Conservation (phyloP, 1,284 basidiomycete species). For the Peniophora sp. region DNA sequence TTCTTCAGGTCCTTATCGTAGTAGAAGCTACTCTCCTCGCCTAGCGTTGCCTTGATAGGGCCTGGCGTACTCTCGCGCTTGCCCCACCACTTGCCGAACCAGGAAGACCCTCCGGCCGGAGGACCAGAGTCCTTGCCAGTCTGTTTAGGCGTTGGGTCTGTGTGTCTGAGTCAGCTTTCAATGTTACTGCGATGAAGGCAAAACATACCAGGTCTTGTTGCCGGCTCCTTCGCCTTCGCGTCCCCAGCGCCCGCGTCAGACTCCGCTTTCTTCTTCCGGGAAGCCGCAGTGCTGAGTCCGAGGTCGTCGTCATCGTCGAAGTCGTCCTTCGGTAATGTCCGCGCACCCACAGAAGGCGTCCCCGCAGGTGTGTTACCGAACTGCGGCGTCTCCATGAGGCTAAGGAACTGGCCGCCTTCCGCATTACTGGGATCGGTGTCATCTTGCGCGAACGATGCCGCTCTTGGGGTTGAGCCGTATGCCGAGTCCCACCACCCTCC, state of each 20-base stretch:
- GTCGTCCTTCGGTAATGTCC: slow-evolving; percentile 21
- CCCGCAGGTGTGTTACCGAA: slow-evolving; percentile 29
- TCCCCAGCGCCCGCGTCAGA: slow-evolving; percentile 8
- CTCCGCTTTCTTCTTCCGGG: slow-evolving; percentile 9
- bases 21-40: slow-evolving; percentile 87
- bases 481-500: slow-evolving; percentile 60
- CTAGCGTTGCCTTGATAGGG: slow-evolving; percentile 86
- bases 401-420: slow-evolving; percentile 47
- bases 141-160: slow-evolving; percentile 22
- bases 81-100: slow-evolving; percentile 78
- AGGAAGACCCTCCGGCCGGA: slow-evolving; percentile 36
- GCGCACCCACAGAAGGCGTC: slow-evolving; percentile 14
- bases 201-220: slow-evolving; percentile 22
- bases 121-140: slow-evolving; percentile 18
- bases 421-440: slow-evolving; percentile 14
- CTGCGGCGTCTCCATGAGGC: slow-evolving; percentile 70
- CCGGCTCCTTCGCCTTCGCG: slow-evolving; percentile 8
- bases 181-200: background rate
- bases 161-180: background rate
- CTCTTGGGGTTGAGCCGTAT: slow-evolving; percentile 56
- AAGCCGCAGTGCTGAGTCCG: slow-evolving; percentile 81
- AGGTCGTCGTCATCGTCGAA: slow-evolving; percentile 83
- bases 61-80: slow-evolving; percentile 48
- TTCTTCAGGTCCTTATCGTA: slow-evolving; percentile 92
- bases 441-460: slow-evolving; percentile 50